Percentiles rank a stretch among this genome's conserved stretches.
phyloP scores from a whole-genome alignment of 2,329 filamentous ascomycete species.

The Calonectria pseudoreteaudii region DNA sequence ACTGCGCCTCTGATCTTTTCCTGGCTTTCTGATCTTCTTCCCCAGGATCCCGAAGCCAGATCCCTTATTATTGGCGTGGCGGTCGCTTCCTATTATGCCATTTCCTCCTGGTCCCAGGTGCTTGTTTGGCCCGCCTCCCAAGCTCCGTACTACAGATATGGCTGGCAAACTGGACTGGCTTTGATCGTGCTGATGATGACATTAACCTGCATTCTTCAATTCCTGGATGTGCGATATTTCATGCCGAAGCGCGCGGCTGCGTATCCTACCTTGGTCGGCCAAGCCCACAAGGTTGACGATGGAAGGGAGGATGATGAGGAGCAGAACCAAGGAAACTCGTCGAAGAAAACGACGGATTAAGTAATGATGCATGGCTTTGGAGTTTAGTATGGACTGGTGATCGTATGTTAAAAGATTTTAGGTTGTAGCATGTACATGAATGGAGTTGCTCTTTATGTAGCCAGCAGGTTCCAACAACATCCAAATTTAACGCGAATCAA shows the following conservation, averaged over 20 bases:
- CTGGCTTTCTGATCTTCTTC: constrained; percentile 13
- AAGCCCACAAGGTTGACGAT: background rate
- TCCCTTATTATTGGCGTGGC: constrained; percentile 19
- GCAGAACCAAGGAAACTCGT: background rate
- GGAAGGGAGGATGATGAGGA: constrained; percentile 6
- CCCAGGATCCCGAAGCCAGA: constrained; percentile 24
- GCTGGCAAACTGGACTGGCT: constrained; percentile 20
- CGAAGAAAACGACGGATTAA: background rate
- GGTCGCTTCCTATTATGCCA: constrained; percentile 22
- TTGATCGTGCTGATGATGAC: constrained; percentile 13
- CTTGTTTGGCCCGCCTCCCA: constrained; percentile 24
- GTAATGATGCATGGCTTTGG: background rate
- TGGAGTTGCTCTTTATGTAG: background rate
- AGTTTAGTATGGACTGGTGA: background rate
- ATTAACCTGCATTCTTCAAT: constrained; percentile 17
- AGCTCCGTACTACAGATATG: constrained; percentile 23
- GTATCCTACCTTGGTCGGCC: background rate
- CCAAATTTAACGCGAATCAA: background rate
- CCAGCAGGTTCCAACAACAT: background rate
- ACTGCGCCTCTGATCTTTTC: constrained; percentile 61
- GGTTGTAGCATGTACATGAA: background rate
- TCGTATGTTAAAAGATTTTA: background rate
- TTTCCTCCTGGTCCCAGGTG: constrained; percentile 23
- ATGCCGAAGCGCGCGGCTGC: constrained; percentile 2
- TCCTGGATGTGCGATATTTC: constrained; percentile 16